A percentile compares a stretch with the other conserved stretches of the same genome.
phyloP scores from a whole-genome alignment of 352 stramenopile species.

The Phytophthora syringae region DNA sequence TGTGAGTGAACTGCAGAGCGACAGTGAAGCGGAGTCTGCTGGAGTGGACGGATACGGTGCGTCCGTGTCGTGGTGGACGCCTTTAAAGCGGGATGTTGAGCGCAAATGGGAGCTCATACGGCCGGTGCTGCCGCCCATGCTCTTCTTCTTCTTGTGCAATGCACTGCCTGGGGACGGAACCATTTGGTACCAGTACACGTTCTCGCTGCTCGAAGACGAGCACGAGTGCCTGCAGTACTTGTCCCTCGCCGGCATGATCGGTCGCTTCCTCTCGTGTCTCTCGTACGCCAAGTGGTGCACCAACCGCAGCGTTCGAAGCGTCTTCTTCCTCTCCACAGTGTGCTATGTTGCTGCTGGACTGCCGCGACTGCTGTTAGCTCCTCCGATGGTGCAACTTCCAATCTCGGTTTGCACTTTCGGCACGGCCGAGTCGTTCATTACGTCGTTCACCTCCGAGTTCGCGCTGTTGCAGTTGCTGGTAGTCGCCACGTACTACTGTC shows the following conservation, averaged over 20 bases:
- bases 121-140: constrained; percentile 70
- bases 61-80: constrained; percentile 37
- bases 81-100: constrained; percentile 55
- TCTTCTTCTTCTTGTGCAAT: constrained; percentile 87
- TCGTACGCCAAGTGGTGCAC: constrained; percentile 77
- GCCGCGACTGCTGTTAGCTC: constrained; percentile 67
- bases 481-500: constrained; percentile 86
- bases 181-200: constrained; percentile 88
- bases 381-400: constrained; percentile 53
- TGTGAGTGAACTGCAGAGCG: constrained; percentile 1
- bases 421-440: constrained; percentile 76
- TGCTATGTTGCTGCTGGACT: constrained; percentile 67
- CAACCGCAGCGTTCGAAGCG: constrained; percentile 65
- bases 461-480: constrained; percentile 83
- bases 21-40: neutral
- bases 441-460: constrained; percentile 80
- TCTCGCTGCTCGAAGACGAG: constrained; percentile 57
- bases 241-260: constrained; percentile 69
- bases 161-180: constrained; percentile 67
- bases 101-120: constrained; percentile 55
- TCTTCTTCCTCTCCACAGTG: constrained; percentile 83
- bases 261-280: constrained; percentile 73
- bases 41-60: constrained; percentile 3
- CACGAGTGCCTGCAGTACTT: constrained; percentile 81
- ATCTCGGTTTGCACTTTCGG: constrained; percentile 76